A percentile compares a stretch with the other conserved stretches of the same genome.
Conservation (phyloP, 2,329 filamentous ascomycete genomes). For the Colletotrichum spaethianum region DNA sequence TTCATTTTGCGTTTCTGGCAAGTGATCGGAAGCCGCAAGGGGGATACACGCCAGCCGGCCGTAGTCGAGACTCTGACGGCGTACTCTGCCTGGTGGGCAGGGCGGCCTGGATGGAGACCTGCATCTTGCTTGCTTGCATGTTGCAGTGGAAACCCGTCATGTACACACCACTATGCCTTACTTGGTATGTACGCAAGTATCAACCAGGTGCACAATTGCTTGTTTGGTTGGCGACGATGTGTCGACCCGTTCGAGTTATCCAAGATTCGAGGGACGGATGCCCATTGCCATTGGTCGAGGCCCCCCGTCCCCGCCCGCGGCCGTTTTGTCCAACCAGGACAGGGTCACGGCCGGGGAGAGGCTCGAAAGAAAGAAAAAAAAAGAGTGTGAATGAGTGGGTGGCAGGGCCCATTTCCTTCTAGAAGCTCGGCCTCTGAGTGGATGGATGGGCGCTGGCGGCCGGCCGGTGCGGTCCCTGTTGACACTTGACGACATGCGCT, state of each 20-base stretch:
- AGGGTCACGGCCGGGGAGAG: no score
- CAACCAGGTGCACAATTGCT: slow-evolving; percentile 23
- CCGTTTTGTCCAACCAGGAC: not conserved
- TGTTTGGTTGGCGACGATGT: slow-evolving; percentile 35
- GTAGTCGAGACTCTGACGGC: not conserved
- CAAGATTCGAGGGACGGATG: not conserved
- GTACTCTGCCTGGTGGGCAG: not conserved
- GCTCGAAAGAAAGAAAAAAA: not conserved
- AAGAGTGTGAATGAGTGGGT: slow-evolving; percentile 8
- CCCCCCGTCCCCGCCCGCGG: not conserved
- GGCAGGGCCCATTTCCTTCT: slow-evolving; percentile 28
- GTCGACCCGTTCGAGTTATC: not conserved
- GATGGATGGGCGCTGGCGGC: slow-evolving; percentile 9
- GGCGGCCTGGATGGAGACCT: slow-evolving; percentile 11
- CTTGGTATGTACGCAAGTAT: not conserved
- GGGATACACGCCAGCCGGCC: not conserved
- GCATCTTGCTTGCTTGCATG: not conserved
- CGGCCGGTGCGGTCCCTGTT: slow-evolving; percentile 29
- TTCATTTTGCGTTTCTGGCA: slow-evolving; percentile 11
- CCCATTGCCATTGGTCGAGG: not conserved
- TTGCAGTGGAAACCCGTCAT: slow-evolving; percentile 1
- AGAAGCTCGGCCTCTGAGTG: slow-evolving; percentile 37
- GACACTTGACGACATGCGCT: slow-evolving; percentile 20
- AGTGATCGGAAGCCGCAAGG: not conserved
- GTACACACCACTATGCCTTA: no score